Evolutionary conservation across 805 yeast species (phyloP), one percentile per base, ranked within the genome.

Genomic region (Cyberlindnera saturnus): DNA sequence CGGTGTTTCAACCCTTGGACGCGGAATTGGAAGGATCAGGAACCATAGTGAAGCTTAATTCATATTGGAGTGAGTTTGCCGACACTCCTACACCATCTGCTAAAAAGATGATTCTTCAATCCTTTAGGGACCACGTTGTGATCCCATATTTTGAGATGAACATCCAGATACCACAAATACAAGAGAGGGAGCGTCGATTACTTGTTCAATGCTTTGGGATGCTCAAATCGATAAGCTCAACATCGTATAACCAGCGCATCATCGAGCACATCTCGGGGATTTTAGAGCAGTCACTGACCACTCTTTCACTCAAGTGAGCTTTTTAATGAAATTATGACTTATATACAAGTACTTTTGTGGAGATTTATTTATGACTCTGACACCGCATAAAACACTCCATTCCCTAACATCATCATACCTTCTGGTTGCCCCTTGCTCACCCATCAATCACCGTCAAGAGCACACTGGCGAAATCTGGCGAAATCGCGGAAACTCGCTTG

Each of bases 121-220:
- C 73, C 14, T 77, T 77, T 53, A 61, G 84, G 44, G 81, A 78
- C 50, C 61, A 71, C 23, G 67, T 78, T 13, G 73, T 78, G 2
- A 57, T 78, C 4, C 82, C 82, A 0, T 65, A 73, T 32, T 73
- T 74, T 47, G 79, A 75, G 46, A 60, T 66, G 42, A 65, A 53
- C 13, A 59, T 63, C 20, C 57, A 57, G 28, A 56, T 68, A 13
- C 59, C 57, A 2, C 43, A 57, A 32, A 62, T 64, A 36, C 66
- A 59, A 23, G 42, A 42, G 6, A 32, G 32, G 4, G 70, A 62
- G 18, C 67, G 70, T 23, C 56, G 68, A 23, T 59, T 69, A 3
- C 56, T 83, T 28, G 59, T 80, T 10, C 86, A 81, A 53, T 83
- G 91, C 52, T 73, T 82, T 49, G 79, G 83, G 7, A 65, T 78